Conservation (phyloP, 192 early-diverging fungal genomes). For the Ramicandelaber brevisporus region DNA sequence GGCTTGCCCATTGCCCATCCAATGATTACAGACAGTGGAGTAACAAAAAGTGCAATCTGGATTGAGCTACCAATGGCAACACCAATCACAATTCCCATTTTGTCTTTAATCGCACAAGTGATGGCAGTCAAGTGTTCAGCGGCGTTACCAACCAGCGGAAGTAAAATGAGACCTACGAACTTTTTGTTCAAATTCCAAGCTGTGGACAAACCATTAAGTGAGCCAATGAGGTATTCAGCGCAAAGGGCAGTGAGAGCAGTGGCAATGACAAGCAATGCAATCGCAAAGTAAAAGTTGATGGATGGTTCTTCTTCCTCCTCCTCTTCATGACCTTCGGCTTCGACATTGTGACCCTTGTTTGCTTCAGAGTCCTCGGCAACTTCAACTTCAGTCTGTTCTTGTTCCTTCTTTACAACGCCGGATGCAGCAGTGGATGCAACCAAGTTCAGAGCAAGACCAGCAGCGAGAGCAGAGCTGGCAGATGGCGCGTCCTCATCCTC, state of each 20-base stretch:
- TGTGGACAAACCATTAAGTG: slow-evolving; percentile 19
- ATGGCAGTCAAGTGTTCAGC: slow-evolving; percentile 71
- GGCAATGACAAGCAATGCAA: slow-evolving; percentile 23
- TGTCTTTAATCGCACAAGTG: slow-evolving; percentile 63
- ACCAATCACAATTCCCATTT: slow-evolving; percentile 57
- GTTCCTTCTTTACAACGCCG: background rate
- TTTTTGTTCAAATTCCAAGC: slow-evolving; percentile 39
- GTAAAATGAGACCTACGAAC: slow-evolving; percentile 78
- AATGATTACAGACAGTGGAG: slow-evolving; percentile 43
- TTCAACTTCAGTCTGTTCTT: background rate
- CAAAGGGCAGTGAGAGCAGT: slow-evolving; percentile 48
- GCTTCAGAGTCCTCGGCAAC: background rate
- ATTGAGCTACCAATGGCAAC: slow-evolving; percentile 57
- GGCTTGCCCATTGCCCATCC: slow-evolving; percentile 51
- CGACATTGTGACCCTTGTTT: background rate
- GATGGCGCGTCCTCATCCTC: slow-evolving; percentile 1
- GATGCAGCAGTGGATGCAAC: too few relatives aligned
- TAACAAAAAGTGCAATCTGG: slow-evolving; percentile 67
- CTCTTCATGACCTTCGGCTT: slow-evolving; percentile 10
- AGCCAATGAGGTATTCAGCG: slow-evolving; percentile 58
- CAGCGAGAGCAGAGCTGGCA: background rate
- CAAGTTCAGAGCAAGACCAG: background rate
- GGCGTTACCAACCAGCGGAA: slow-evolving; percentile 76
- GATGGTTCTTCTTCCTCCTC: slow-evolving; percentile 38
- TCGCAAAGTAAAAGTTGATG: slow-evolving; percentile 26